A percentile compares a stretch with the other conserved stretches of the same genome.
Evolutionary conservation across 306 rosid genomes (phyloP).

Genomic region (Rosa multiflora): DNA sequence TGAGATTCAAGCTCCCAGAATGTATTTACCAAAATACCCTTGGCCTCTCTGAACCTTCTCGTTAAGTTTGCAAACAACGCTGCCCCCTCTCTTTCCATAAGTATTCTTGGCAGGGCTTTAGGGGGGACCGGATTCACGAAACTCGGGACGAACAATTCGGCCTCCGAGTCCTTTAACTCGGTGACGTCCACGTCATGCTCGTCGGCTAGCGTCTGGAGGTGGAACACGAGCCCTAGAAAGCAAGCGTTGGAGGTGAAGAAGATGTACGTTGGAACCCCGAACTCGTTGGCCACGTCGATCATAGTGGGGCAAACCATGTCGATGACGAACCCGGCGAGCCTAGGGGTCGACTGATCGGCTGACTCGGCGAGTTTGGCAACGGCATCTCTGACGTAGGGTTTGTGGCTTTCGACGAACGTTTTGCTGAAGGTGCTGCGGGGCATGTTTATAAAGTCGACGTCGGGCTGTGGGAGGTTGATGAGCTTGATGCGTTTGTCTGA

Average conservation of each 20-base stretch:
- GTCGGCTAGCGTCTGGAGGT: slow-evolving; percentile 19
- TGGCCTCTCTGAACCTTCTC: slow-evolving; percentile 19
- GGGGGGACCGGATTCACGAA: slow-evolving; percentile 24
- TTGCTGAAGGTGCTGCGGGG: not conserved
- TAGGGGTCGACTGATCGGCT: not conserved
- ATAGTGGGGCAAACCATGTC: slow-evolving; percentile 56
- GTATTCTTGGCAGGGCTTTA: not conserved
- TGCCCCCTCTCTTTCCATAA: not conserved
- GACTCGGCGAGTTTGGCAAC: not conserved
- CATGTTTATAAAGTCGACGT: not conserved
- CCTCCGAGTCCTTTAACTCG: not conserved
- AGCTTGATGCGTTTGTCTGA: slow-evolving; percentile 12
- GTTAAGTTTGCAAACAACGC: not conserved
- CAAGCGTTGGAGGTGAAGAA: slow-evolving; percentile 23
- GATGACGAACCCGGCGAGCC: slow-evolving; percentile 45
- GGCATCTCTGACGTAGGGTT: not conserved
- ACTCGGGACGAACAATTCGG: slow-evolving; percentile 1
- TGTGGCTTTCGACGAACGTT: slow-evolving; percentile 2
- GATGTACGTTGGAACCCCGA: slow-evolving; percentile 25
- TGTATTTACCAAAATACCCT: slow-evolving; percentile 50
- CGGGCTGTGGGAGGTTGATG: slow-evolving; percentile 13
- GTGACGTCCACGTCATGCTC: not conserved
- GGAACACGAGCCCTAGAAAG: slow-evolving; percentile 9
- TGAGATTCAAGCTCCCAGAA: slow-evolving; percentile 47
- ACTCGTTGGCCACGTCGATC: slow-evolving; percentile 44